Conservation (phyloP, 345 rosid species). For the Sisymbrium altissimum region DNA sequence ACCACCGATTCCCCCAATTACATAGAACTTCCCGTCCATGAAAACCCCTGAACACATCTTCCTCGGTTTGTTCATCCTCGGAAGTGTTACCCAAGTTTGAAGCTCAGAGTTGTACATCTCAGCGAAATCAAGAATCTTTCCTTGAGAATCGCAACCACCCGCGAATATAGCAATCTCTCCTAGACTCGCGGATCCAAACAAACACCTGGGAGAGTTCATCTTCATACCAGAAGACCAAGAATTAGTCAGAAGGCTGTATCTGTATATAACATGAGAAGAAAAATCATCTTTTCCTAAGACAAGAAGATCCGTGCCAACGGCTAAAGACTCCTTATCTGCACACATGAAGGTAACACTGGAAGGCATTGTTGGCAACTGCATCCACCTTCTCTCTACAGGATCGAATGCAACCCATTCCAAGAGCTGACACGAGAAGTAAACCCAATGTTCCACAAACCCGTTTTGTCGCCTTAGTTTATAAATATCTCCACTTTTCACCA, state of each 20-base stretch:
- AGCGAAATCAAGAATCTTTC: constrained; percentile 60
- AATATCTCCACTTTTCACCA: constrained; percentile 71
- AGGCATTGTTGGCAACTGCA: constrained; percentile 80
- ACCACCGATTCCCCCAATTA: constrained; percentile 80
- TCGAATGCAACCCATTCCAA: constrained; percentile 93
- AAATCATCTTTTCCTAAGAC: constrained; percentile 81
- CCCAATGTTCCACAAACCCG: constrained; percentile 77
- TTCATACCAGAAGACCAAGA: constrained; percentile 75
- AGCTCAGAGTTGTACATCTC: constrained; percentile 92
- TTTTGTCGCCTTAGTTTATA: constrained; percentile 55
- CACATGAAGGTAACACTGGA: constrained; percentile 64
- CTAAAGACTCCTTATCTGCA: constrained; percentile 83
- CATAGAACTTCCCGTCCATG: constrained; percentile 86
- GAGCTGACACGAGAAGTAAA: constrained; percentile 76
- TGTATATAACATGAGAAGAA: constrained; percentile 65
- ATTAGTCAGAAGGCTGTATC: constrained; percentile 73
- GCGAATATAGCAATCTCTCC: constrained; percentile 85
- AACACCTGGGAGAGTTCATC: constrained; percentile 85
- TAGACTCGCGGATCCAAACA: constrained; percentile 94
- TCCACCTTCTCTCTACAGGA: constrained; percentile 66
- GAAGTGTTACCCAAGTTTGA: constrained; percentile 55
- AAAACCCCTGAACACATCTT: constrained; percentile 94
- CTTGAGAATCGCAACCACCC: constrained; percentile 75
- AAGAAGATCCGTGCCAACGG: constrained; percentile 90
- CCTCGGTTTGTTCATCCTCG: constrained; percentile 77